Percentiles rank a stretch among this genome's conserved stretches.
Conservation (phyloP, 2,329 filamentous ascomycete genomes). For the Gyromitra esculenta region DNA sequence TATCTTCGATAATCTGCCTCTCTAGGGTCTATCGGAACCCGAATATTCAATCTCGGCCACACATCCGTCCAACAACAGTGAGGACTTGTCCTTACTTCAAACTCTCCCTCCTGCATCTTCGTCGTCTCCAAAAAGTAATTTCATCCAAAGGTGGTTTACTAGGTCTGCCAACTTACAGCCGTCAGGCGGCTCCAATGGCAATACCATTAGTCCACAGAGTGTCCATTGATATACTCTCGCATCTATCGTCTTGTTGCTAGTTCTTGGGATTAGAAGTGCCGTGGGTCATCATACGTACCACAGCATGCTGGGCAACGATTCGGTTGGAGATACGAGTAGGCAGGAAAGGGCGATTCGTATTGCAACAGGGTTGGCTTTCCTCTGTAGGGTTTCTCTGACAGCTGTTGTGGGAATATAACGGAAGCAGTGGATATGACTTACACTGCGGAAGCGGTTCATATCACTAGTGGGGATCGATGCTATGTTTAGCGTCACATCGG, state of each 20-base stretch:
- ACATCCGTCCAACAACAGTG: not conserved
- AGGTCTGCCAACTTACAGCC: not conserved
- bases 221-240: constrained; percentile 17
- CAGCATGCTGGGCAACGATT: constrained; percentile 58
- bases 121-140: not conserved
- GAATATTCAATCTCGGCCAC: not conserved
- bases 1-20: no score
- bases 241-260: constrained; percentile 60
- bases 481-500: constrained; percentile 52
- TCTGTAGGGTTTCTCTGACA: not conserved
- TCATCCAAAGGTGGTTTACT: not conserved
- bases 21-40: not conserved
- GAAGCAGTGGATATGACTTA: constrained; percentile 59
- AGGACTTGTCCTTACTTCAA: not conserved
- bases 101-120: not conserved
- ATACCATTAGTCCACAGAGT: not conserved
- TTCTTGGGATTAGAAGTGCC: constrained; percentile 60
- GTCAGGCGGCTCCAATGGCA: not conserved
- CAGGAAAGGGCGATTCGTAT: constrained; percentile 62
- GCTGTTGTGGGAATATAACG: constrained; percentile 18
- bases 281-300: constrained; percentile 62
- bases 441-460: constrained; percentile 58
- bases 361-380: constrained; percentile 57
- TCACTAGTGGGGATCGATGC: constrained; percentile 51
- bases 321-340: constrained; percentile 55